Conservation (phyloP, 2,329 filamentous ascomycete species). For the Helotiales sp. region DNA sequence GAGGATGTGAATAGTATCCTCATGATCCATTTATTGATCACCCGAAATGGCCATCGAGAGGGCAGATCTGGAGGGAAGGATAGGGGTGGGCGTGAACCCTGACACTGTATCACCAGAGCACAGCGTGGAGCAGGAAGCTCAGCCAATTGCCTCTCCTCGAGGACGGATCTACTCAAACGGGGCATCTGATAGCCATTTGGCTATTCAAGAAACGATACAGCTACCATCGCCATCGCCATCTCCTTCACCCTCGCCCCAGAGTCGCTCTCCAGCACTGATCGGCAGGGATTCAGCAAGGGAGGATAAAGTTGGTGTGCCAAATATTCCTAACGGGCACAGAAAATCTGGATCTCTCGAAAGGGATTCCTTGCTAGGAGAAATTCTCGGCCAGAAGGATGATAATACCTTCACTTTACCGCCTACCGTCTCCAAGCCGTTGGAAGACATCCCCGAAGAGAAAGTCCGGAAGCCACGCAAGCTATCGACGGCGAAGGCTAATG, state of each 20-base stretch:
- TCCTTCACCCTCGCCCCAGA: conserved; percentile 28
- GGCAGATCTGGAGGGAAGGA: background rate
- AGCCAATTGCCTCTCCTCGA: background rate
- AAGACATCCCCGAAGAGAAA: conserved; percentile 33
- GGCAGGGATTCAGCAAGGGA: conserved; percentile 19
- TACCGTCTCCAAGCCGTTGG: conserved; percentile 25
- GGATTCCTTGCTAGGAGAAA: background rate
- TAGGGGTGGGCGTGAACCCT: background rate
- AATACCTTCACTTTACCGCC: conserved; percentile 18
- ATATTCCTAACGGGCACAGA: conserved; percentile 15
- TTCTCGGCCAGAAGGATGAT: no score
- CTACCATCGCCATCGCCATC: conserved; percentile 29
- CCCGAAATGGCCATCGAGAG: background rate
- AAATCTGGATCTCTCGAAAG: conserved; percentile 23
- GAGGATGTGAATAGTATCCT: background rate
- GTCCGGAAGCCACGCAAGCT: conserved; percentile 21
- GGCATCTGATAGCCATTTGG: conserved; percentile 3
- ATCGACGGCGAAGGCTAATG: conserved; percentile 22
- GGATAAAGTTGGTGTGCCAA: conserved; percentile 9
- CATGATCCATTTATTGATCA: background rate
- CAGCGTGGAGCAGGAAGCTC: background rate
- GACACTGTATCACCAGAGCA: background rate
- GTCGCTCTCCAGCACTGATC: conserved; percentile 23
- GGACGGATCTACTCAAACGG: background rate
- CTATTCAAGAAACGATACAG: conserved; percentile 22